Evolutionary conservation across 2,329 filamentous ascomycete genomes (phyloP).

Genomic region (Magnaporthales sp.): DNA sequence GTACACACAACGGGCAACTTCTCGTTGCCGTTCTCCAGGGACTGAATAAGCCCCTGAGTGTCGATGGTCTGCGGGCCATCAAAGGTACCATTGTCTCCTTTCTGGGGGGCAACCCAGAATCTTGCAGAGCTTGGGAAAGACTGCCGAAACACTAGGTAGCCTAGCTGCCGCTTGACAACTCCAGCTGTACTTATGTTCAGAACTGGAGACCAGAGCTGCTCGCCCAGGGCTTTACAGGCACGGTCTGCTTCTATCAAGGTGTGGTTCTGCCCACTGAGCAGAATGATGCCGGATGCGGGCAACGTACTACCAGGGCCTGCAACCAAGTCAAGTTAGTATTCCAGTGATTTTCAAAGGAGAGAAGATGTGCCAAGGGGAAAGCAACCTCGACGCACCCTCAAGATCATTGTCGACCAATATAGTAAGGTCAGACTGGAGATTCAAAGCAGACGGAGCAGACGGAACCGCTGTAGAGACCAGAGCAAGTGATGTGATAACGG

Average conservation of each 20-base stretch:
- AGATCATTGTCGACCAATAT: slow-evolving; percentile 32
- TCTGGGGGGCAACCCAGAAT: slow-evolving; percentile 26
- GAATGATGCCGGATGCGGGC: slow-evolving; percentile 24
- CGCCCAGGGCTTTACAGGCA: slow-evolving; percentile 27
- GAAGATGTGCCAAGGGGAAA: no score
- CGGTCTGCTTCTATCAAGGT: slow-evolving; percentile 19
- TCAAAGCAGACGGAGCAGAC: slow-evolving; percentile 25
- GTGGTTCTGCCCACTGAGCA: slow-evolving; percentile 18
- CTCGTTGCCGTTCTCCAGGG: slow-evolving; percentile 8
- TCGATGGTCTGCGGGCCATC: slow-evolving; percentile 17
- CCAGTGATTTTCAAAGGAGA: background rate
- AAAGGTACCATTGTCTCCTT: slow-evolving; percentile 6
- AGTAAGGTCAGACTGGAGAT: slow-evolving; percentile 26
- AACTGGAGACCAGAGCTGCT: slow-evolving; percentile 26
- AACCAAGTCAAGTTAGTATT: background rate
- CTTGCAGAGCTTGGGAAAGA: slow-evolving; percentile 14
- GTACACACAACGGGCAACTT: slow-evolving; percentile 30
- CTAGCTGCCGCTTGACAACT: slow-evolving; percentile 22
- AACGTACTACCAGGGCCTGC: slow-evolving; percentile 23
- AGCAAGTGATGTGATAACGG: slow-evolving; percentile 10
- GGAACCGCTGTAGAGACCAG: slow-evolving; percentile 15
- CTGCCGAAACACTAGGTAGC: slow-evolving; percentile 27
- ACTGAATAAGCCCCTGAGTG: slow-evolving; percentile 15
- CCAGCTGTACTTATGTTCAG: slow-evolving; percentile 8
- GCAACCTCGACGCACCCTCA: slow-evolving; percentile 18